phyloP scores from a whole-genome alignment of 306 rosid genomes.

The Sophora flavescens region DNA sequence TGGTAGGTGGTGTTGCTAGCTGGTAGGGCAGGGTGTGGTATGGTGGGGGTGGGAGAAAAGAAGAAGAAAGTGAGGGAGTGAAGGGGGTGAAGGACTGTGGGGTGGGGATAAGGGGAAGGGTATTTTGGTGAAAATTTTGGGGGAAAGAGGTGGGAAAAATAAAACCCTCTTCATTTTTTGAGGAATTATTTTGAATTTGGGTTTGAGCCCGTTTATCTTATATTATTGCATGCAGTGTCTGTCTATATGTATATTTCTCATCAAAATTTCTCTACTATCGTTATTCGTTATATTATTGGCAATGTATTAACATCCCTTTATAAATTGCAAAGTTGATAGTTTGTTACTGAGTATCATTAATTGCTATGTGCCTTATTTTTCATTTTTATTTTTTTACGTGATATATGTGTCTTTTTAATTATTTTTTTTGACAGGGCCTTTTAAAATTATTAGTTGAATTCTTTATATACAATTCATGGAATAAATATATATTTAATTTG shows the following conservation, averaged over 20 bases:
- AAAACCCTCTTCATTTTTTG: not conserved
- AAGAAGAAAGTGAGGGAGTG: too few relatives aligned
- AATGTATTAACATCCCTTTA: not conserved
- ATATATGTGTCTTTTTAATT: too few relatives aligned
- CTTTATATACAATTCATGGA: not conserved
- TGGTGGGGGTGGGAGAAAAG: too few relatives aligned
- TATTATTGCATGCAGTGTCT: not conserved
- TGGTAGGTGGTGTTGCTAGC: too few relatives aligned
- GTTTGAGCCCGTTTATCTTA: not conserved
- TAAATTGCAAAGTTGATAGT: not conserved
- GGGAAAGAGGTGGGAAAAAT: too few relatives aligned
- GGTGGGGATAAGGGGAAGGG: too few relatives aligned
- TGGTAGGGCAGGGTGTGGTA: too few relatives aligned
- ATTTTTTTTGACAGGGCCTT: not conserved
- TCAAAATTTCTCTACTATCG: not conserved
- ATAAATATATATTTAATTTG: not conserved
- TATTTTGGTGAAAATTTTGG: too few relatives aligned
- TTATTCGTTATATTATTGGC: not conserved
- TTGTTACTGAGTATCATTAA: not conserved
- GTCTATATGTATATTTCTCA: too few relatives aligned
- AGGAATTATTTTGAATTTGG: not conserved
- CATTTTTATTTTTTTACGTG: too few relatives aligned
- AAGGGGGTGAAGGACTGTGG: too few relatives aligned
- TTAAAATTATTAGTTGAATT: not conserved
- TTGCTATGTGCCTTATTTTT: not conserved